Conservation (phyloP, 208 protist species). For the Trypanosoma boissoni region DNA sequence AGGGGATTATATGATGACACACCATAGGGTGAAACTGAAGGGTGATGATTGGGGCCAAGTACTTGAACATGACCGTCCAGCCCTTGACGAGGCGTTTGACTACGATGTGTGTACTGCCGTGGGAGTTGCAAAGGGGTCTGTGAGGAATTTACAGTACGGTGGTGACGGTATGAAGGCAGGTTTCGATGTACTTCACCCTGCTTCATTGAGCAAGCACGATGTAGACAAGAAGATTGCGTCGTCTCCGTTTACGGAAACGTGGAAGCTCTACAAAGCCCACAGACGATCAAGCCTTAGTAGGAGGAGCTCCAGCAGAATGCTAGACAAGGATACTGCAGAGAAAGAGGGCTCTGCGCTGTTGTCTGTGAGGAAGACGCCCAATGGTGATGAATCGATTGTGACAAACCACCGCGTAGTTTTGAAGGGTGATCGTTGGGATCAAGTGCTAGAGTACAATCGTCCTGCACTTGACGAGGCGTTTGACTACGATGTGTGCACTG, state of each 20-base stretch:
- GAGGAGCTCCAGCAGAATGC: background rate
- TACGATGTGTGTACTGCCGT: conserved; percentile 21
- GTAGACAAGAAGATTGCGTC: conserved; percentile 11
- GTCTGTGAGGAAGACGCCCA: background rate
- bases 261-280: conserved; percentile 13
- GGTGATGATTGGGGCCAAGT: conserved; percentile 41
- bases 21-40: conserved; percentile 37
- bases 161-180: background rate
- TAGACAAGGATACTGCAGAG: background rate
- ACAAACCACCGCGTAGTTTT: conserved; percentile 42
- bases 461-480: conserved; percentile 28
- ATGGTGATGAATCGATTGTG: conserved; percentile 11
- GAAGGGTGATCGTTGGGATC: conserved; percentile 36
- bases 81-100: conserved; percentile 30
- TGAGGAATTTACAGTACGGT: conserved; percentile 1
- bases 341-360: background rate
- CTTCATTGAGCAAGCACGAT: background rate
- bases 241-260: conserved; percentile 15
- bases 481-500: conserved; percentile 29
- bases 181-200: conserved; percentile 11
- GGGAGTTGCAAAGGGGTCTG: background rate
- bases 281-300: background rate
- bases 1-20: conserved; percentile 23
- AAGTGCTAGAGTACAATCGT: conserved; percentile 26
- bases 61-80: conserved; percentile 17